Conservation (phyloP, 257 asterid genomes). For the Solanum etuberosum region DNA sequence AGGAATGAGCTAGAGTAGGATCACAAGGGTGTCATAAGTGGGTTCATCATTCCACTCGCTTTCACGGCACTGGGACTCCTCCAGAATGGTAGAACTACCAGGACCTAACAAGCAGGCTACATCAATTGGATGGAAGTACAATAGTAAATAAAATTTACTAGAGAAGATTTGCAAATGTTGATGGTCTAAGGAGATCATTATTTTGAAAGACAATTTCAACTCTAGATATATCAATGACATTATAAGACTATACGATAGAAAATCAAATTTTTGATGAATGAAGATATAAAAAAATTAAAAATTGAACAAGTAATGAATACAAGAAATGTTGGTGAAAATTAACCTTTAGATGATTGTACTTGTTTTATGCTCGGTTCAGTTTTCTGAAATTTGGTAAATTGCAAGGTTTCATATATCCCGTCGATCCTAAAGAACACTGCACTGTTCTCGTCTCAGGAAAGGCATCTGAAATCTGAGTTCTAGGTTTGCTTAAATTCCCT, state of each 20-base stretch:
- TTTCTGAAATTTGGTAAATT: neutral
- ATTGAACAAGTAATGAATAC: neutral
- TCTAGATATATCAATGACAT: neutral
- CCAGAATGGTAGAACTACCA: constrained; percentile 3
- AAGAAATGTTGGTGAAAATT: neutral
- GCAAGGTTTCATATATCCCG: neutral
- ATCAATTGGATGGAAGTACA: neutral
- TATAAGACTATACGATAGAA: neutral
- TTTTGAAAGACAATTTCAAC: neutral
- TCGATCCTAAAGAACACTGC: neutral
- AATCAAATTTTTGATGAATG: neutral
- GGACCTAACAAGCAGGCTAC: constrained; percentile 20
- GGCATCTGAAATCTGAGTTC: neutral
- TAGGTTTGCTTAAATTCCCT: constrained; percentile 9
- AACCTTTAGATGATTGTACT: neutral
- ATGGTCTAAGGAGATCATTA: neutral
- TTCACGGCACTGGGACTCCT: constrained; percentile 10
- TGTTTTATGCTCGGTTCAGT: neutral
- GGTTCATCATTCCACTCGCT: neutral
- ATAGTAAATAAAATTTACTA: neutral
- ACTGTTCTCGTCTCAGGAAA: neutral
- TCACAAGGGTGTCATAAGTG: neutral
- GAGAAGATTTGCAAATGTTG: neutral
- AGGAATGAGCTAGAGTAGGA: constrained; percentile 20
- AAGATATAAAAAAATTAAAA: neutral